phyloP scores from a whole-genome alignment of 108 stramenopile genomes.

The Fragilariopsis cylindrus region DNA sequence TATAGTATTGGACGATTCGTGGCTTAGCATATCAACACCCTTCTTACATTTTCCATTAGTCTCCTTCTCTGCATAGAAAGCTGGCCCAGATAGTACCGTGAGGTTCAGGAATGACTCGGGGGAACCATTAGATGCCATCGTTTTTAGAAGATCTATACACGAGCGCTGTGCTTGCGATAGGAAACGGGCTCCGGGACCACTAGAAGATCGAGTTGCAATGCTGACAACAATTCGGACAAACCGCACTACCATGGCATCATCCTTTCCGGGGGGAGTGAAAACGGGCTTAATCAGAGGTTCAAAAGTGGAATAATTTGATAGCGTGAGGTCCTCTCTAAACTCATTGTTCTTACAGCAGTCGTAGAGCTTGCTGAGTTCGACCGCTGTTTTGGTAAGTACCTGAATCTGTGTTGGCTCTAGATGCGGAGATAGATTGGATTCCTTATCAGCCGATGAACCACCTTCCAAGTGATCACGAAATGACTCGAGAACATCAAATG shows the following conservation, averaged over 20 bases:
- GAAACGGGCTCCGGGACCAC: slow-evolving; percentile 51
- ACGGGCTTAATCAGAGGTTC: background rate
- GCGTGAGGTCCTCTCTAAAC: slow-evolving; percentile 39
- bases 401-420: slow-evolving; percentile 63
- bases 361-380: slow-evolving; percentile 71
- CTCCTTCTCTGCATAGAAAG: slow-evolving; percentile 26
- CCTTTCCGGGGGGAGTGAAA: slow-evolving; percentile 19
- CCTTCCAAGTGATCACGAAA: slow-evolving; percentile 54
- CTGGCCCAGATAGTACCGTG: slow-evolving; percentile 28
- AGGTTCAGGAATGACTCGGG: slow-evolving; percentile 54
- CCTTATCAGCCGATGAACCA: slow-evolving; percentile 17
- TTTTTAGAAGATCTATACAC: slow-evolving; percentile 60
- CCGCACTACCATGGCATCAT: slow-evolving; percentile 47
- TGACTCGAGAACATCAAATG: slow-evolving; percentile 60
- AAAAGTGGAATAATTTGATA: slow-evolving; percentile 16
- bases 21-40: slow-evolving; percentile 48
- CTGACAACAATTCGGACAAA: slow-evolving; percentile 60
- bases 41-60: slow-evolving; percentile 30
- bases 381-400: slow-evolving; percentile 61
- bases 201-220: slow-evolving; percentile 41
- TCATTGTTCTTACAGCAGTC: slow-evolving; percentile 82
- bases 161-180: slow-evolving; percentile 77
- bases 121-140: slow-evolving; percentile 69
- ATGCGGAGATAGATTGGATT: slow-evolving; percentile 20
- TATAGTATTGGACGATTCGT: slow-evolving; percentile 60